A percentile compares a stretch with the other conserved stretches of the same genome.
These are phyloP conservation scores for Colletotrichum musicola DNA, from an alignment of 2,329 filamentous ascomycete genomes.

Conservation along the genomic window DNA sequence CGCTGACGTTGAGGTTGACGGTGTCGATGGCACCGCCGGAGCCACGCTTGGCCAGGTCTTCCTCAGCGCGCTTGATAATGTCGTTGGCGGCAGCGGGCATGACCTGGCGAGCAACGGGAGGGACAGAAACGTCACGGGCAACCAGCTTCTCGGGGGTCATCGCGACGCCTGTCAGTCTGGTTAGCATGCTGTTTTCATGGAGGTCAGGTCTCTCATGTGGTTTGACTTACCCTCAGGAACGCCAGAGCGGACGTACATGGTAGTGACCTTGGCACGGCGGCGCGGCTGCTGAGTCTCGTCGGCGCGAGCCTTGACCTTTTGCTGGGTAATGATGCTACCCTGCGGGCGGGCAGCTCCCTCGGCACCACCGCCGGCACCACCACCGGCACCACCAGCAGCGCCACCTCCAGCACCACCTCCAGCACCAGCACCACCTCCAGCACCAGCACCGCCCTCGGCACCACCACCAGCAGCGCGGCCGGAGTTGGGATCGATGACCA, in stretches of 20 bases:
- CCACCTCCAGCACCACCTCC: not conserved
- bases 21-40: slow-evolving; percentile 51
- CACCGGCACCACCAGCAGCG: slow-evolving; percentile 3
- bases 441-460: slow-evolving; percentile 43
- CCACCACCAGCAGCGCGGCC: slow-evolving; percentile 22
- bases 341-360: slow-evolving; percentile 4
- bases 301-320: slow-evolving; percentile 35
- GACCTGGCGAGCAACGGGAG: slow-evolving; percentile 33
- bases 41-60: slow-evolving; percentile 36
- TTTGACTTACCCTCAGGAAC: slow-evolving; percentile 53
- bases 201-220: not conserved
- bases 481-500: not conserved
- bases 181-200: not conserved
- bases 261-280: slow-evolving; percentile 58
- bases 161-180: slow-evolving; percentile 21
- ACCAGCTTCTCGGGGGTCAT: slow-evolving; percentile 36
- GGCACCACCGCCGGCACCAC: not conserved
- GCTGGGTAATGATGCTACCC: slow-evolving; percentile 24
- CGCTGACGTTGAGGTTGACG: slow-evolving; percentile 60
- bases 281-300: slow-evolving; percentile 43
- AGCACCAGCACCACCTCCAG: slow-evolving; percentile 15
- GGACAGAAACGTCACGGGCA: slow-evolving; percentile 26
- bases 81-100: slow-evolving; percentile 6
- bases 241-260: slow-evolving; percentile 60
- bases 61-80: slow-evolving; percentile 33